These are phyloP conservation scores for Chenopodium berlandieri DNA, from an alignment of 148 eudicot species.

Conservation along the genomic window DNA sequence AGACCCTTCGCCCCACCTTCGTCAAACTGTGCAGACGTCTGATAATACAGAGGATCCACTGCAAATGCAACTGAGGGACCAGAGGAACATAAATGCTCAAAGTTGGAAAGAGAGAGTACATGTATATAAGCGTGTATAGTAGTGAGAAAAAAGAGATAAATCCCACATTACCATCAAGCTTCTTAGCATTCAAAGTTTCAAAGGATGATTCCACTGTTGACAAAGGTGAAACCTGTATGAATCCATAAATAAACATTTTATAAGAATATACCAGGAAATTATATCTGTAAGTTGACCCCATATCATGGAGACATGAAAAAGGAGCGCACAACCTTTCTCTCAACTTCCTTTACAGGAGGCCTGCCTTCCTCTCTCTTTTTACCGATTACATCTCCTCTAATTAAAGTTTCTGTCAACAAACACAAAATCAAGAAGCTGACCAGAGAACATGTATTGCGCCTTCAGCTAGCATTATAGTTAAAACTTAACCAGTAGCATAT, in stretches of 20 bases:
- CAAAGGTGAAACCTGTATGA: slow-evolving; percentile 75
- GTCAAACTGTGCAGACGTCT: slow-evolving; percentile 97
- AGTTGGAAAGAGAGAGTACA: background rate
- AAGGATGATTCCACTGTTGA: slow-evolving; percentile 88
- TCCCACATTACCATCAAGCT: slow-evolving; percentile 68
- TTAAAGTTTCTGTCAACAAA: slow-evolving; percentile 20
- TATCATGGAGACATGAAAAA: background rate
- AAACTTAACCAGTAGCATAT: background rate
- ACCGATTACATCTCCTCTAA: slow-evolving; percentile 17
- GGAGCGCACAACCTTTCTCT: slow-evolving; percentile 17
- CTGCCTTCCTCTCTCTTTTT: slow-evolving; percentile 21
- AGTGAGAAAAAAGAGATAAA: slow-evolving; percentile 1
- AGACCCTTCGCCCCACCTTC: slow-evolving; percentile 99
- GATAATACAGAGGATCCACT: slow-evolving; percentile 97
- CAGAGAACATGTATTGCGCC: background rate
- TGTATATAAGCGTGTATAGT: background rate
- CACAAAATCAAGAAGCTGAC: slow-evolving; percentile 3
- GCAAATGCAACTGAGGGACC: slow-evolving; percentile 73
- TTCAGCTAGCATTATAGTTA: background rate
- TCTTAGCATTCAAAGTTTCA: slow-evolving; percentile 80
- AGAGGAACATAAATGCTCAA: slow-evolving; percentile 11
- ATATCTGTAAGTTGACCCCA: background rate
- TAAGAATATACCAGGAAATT: background rate
- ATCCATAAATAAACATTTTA: background rate
- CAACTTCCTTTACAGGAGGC: slow-evolving; percentile 21